phyloP scores from a whole-genome alignment of 148 eudicot genomes.

The Diospyros lotus region DNA sequence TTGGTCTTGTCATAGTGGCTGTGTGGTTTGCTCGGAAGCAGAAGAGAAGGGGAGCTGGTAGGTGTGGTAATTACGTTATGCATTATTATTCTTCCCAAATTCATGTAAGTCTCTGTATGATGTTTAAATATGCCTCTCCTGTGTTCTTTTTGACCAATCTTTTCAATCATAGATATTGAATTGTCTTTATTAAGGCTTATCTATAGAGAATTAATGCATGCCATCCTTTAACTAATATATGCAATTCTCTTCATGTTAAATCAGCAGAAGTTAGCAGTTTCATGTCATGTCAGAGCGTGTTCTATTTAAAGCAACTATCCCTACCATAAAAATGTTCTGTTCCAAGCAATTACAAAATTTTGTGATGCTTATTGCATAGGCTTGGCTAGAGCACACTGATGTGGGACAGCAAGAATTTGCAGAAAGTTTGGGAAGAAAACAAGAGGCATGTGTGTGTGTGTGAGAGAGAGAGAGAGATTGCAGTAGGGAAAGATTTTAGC shows the following conservation, averaged over 20 bases:
- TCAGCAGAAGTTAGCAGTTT: not conserved
- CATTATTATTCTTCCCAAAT: constrained; percentile 67
- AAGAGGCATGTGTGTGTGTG: too few relatives aligned
- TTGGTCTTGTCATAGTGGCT: constrained; percentile 37
- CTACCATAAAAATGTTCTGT: not conserved
- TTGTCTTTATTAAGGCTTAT: not conserved
- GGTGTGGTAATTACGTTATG: constrained; percentile 33
- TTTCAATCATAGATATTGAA: not conserved
- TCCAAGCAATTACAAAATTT: not conserved
- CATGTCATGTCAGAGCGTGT: too few relatives aligned
- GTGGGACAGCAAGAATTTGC: too few relatives aligned
- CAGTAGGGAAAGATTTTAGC: too few relatives aligned
- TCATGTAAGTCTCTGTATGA: constrained; percentile 44
- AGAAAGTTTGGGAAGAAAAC: too few relatives aligned
- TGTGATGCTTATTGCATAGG: constrained; percentile 1
- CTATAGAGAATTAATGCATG: not conserved
- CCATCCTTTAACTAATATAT: not conserved
- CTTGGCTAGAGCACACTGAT: not conserved
- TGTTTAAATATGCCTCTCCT: not conserved
- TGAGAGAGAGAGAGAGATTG: too few relatives aligned
- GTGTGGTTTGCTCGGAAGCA: constrained; percentile 48
- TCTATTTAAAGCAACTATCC: too few relatives aligned
- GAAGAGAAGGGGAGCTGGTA: constrained; percentile 44
- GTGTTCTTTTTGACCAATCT: constrained; percentile 13
- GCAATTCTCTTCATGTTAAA: not conserved